phyloP scores from a whole-genome alignment of 306 rosid genomes.

The Phaseolus lunatus region DNA sequence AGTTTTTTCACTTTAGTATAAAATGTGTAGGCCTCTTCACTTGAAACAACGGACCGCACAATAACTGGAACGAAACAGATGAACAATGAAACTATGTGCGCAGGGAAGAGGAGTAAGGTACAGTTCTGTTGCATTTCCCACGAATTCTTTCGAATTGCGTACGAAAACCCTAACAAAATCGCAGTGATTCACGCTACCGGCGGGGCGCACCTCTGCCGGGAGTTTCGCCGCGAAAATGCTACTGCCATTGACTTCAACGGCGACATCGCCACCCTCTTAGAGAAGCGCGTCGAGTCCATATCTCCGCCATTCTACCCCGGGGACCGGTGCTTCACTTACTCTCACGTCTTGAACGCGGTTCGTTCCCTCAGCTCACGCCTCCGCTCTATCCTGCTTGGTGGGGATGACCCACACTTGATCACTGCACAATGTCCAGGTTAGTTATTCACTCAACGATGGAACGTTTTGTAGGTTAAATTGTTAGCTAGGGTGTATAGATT shows the following conservation, averaged over 20 bases:
- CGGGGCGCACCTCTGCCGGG: conserved; percentile 47
- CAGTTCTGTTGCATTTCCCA: conserved; percentile 74
- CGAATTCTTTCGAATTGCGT: conserved; percentile 61
- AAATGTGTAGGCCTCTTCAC: neutral
- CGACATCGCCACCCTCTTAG: conserved; percentile 43
- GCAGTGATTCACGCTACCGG: conserved; percentile 79
- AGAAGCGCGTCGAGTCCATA: conserved; percentile 41
- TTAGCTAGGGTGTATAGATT: neutral
- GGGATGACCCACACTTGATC: conserved; percentile 56
- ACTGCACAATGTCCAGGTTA: conserved; percentile 51
- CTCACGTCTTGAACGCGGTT: conserved; percentile 62
- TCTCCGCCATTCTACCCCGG: conserved; percentile 60
- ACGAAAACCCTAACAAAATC: conserved; percentile 61
- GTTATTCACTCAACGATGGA: neutral
- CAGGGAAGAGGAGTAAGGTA: neutral
- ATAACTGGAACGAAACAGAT: conserved; percentile 3
- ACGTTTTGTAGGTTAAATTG: neutral
- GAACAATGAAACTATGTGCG: conserved; percentile 30
- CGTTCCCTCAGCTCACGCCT: conserved; percentile 71
- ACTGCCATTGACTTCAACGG: conserved; percentile 11
- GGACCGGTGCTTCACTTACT: conserved; percentile 73
- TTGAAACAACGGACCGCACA: neutral
- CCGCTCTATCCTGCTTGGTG: conserved; percentile 56
- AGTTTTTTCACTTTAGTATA: neutral
- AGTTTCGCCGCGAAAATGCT: conserved; percentile 38